These are phyloP conservation scores for Monilinia fructigena DNA, from an alignment of 2,329 filamentous ascomycete species.

Conservation along the genomic window DNA sequence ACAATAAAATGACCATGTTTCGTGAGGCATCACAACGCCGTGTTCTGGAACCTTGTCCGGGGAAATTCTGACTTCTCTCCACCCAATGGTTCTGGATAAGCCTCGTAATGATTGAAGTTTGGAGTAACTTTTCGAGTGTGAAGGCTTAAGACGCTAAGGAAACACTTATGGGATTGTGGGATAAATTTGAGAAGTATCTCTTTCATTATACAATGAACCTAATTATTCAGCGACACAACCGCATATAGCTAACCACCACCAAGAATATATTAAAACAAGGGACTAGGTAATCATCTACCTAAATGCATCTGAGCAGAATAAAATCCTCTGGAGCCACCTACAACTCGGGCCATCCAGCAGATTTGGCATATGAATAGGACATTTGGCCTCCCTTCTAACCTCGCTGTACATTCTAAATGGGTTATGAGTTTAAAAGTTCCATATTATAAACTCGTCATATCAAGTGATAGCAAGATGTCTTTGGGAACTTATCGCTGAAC, in stretches of 20 bases:
- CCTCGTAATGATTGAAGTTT: not conserved
- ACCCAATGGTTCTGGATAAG: not conserved
- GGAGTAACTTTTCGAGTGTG: too few species aligned
- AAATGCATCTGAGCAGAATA: too few species aligned
- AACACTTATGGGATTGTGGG: too few species aligned
- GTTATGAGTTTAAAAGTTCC: not conserved
- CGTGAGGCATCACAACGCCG: not conserved
- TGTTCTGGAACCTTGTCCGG: not conserved
- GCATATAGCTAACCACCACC: too few species aligned
- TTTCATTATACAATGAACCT: too few species aligned
- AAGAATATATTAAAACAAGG: not conserved
- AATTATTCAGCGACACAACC: too few species aligned
- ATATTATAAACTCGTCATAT: not conserved
- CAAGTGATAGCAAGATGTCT: not conserved
- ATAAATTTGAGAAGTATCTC: too few species aligned
- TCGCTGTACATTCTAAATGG: not conserved
- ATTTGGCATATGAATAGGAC: not conserved
- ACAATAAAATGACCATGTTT: too few species aligned
- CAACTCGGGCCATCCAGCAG: not conserved
- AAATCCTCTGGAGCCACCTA: too few species aligned
- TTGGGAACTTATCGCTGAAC: not conserved
- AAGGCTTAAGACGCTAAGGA: not conserved
- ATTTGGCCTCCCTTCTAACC: not conserved
- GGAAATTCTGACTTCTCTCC: not conserved
- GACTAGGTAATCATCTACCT: too few species aligned